Base-by-base conservation (phyloP, 1,284 basidiomycete species). In the Ustilago lituana region DNA sequence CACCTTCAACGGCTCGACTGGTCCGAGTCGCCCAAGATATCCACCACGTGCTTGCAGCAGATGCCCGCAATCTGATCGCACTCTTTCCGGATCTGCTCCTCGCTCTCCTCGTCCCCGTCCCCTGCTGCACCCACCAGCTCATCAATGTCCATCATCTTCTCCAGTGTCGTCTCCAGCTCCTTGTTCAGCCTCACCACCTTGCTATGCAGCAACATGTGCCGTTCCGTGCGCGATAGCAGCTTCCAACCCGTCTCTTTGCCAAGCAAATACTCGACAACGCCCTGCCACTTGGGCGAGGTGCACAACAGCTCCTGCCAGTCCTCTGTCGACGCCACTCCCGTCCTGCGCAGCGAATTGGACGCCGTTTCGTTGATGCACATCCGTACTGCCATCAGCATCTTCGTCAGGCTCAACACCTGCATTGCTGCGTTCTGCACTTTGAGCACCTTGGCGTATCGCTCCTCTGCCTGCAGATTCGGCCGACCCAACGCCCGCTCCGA, bases 11-110 rank as follows among this genome's bases (percentile, higher is more conserved):
- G 27, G 12, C 7, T 29, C 7, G 22, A 2, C 12, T 29, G 27
- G 27, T 33, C 35, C 19, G 31, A 8, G 10, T 65, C 46, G 24
- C 48, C 49, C 26, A 68, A 24, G 7, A 48, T 37, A 5, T 36
- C 59, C 12, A 68, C 59, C 5, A 68, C 55, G 32, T 59, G 58
- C 52, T 63, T 68, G 22, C 65, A 68, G 26, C 65, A 68, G 11
- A 68, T 68, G 15, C 49, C 17, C 0, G 53, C 58, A 10, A 63
- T 52, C 46, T 39, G 31, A 12, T 38, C 45, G 31, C 52, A 67
- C 46, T 67, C 64, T 15, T 36, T 38, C 17, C 48, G n/a, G 8
- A 63, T 38, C 31, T n/a, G 9, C 38, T 15, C 33, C 26, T 31
- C 49, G 4, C 22, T 27, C 15, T 51, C 51, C 14, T 59, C 41